phyloP scores from a whole-genome alignment of 352 stramenopile genomes.

The Pythium brachiatum region DNA sequence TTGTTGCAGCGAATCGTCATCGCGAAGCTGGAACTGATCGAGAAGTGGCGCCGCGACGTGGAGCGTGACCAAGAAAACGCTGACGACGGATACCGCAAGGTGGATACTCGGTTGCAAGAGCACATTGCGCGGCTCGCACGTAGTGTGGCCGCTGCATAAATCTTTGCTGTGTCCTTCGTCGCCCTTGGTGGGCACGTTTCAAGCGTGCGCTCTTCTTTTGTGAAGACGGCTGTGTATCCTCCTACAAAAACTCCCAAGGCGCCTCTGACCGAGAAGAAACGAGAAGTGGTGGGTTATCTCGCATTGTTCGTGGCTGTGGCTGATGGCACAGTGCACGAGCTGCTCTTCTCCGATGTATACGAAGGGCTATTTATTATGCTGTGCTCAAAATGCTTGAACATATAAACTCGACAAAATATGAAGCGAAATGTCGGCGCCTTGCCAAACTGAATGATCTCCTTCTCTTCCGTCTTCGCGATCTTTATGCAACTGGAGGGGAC shows the following conservation, averaged over 20 bases:
- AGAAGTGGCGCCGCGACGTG: constrained; percentile 71
- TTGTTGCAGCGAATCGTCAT: constrained; percentile 80
- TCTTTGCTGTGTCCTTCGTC: neutral
- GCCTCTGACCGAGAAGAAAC: neutral
- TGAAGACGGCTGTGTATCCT: neutral
- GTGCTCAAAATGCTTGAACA: constrained; percentile 26
- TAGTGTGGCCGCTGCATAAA: constrained; percentile 54
- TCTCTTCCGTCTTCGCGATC: neutral
- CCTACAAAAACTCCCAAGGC: neutral
- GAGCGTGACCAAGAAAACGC: constrained; percentile 57
- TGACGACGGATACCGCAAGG: constrained; percentile 51
- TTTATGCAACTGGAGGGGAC: constrained; percentile 15
- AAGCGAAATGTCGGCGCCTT: constrained; percentile 17
- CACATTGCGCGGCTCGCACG: constrained; percentile 60
- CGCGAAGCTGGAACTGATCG: constrained; percentile 78
- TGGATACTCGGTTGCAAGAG: constrained; percentile 68
- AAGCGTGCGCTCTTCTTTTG: neutral
- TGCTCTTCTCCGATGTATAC: neutral
- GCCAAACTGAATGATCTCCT: neutral
- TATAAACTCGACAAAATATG: constrained; percentile 28
- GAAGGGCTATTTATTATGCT: constrained; percentile 27
- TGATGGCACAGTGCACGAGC: neutral
- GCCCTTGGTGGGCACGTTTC: neutral
- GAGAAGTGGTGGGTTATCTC: neutral
- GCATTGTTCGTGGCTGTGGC: neutral